Evolutionary conservation across 768 basidiomycete genomes (phyloP).

Genomic region (Leucocoprinus birnbaumii): DNA sequence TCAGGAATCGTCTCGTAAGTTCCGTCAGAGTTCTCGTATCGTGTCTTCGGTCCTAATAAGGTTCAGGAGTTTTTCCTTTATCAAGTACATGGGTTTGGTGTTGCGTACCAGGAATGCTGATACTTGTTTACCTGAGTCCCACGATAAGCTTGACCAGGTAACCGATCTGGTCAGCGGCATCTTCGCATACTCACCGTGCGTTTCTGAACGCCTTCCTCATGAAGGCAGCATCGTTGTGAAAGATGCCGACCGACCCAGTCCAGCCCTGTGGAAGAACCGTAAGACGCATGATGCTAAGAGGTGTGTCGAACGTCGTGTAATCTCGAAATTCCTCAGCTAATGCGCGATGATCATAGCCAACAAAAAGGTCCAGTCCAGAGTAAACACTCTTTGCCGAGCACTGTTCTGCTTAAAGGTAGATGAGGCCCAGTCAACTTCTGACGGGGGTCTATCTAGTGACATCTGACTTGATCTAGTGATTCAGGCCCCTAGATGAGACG

Average conservation of each 20-base stretch:
- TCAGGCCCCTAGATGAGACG: too few species aligned
- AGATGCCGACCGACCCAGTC: constrained; percentile 32
- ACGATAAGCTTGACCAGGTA: too few species aligned
- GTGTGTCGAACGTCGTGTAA: constrained; percentile 38
- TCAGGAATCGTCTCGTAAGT: constrained; percentile 18
- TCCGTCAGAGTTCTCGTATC: constrained; percentile 23
- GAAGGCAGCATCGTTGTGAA: constrained; percentile 29
- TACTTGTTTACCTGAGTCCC: too few species aligned
- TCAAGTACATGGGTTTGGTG: too few species aligned
- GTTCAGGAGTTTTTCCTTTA: too few species aligned
- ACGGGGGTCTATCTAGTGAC: too few species aligned
- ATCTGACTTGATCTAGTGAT: too few species aligned
- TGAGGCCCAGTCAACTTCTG: too few species aligned
- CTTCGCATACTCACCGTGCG: too few species aligned
- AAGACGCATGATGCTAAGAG: constrained; percentile 28
- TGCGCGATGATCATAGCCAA: constrained; percentile 31
- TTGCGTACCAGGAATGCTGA: too few species aligned
- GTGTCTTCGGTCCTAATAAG: constrained; percentile 28
- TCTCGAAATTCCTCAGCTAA: constrained; percentile 19
- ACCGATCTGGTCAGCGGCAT: too few species aligned
- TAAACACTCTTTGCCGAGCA: constrained; percentile 24
- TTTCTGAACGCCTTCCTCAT: too few species aligned
- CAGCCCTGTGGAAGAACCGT: constrained; percentile 35
- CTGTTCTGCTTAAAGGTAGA: constrained; percentile 29
- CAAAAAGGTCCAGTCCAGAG: constrained; percentile 28